A percentile compares a stretch with the other conserved stretches of the same genome.
These are phyloP conservation scores for Exophiala sideris DNA, from an alignment of 2,329 filamentous ascomycete genomes.

Conservation along the genomic window DNA sequence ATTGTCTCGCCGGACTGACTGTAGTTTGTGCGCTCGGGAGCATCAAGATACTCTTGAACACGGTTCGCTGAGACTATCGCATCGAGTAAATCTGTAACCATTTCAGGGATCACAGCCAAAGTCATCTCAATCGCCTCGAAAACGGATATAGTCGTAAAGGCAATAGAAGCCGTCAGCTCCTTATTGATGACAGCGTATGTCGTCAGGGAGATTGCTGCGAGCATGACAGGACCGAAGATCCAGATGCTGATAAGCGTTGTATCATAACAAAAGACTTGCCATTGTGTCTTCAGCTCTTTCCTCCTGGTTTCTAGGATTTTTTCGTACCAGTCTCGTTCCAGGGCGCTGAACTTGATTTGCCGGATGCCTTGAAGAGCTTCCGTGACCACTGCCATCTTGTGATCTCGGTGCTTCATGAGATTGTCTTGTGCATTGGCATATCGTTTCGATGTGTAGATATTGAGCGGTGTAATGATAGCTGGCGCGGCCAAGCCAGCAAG, in stretches of 20 bases:
- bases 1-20: conserved; percentile 58
- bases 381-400: conserved; percentile 71
- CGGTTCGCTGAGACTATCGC: conserved; percentile 69
- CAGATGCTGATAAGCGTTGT: conserved; percentile 63
- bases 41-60: conserved; percentile 67
- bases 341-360: conserved; percentile 79
- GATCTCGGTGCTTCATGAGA: conserved; percentile 72
- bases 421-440: conserved; percentile 64
- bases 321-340: conserved; percentile 71
- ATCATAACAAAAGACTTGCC: conserved; percentile 64
- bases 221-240: conserved; percentile 69
- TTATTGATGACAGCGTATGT: conserved; percentile 65
- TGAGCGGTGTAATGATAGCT: conserved; percentile 63
- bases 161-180: conserved; percentile 65
- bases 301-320: conserved; percentile 65
- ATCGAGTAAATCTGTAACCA: conserved; percentile 68
- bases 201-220: conserved; percentile 68
- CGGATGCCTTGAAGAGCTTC: conserved; percentile 75
- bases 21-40: conserved; percentile 60
- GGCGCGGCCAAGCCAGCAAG: conserved; percentile 64
- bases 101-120: conserved; percentile 67
- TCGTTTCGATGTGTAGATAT: conserved; percentile 62
- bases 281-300: conserved; percentile 64
- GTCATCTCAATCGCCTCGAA: conserved; percentile 72
- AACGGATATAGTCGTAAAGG: conserved; percentile 73